phyloP scores from a whole-genome alignment of 1,284 basidiomycete species.

The Ceratobasidium sp. region DNA sequence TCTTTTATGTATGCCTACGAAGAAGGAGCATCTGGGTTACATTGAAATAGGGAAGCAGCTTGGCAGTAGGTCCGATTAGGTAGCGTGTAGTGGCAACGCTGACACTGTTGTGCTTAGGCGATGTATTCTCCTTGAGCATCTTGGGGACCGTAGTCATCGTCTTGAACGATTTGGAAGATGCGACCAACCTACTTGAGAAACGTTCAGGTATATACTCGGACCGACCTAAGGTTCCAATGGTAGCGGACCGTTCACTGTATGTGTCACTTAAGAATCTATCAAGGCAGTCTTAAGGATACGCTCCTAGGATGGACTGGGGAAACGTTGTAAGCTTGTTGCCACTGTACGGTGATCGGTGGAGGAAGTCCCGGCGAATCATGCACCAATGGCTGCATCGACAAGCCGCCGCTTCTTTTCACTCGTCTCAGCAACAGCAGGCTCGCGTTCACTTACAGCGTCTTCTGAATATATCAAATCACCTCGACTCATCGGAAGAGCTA shows the following conservation, averaged over 20 bases:
- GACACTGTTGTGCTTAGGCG: background rate
- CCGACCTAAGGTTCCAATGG: background rate
- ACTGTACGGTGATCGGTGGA: conserved; percentile 13
- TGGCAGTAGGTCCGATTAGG: background rate
- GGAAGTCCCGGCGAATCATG: too few relatives aligned
- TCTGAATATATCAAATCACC: background rate
- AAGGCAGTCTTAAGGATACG: background rate
- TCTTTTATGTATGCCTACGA: background rate
- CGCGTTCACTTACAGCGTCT: conserved; percentile 25
- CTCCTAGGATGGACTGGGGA: conserved; percentile 9
- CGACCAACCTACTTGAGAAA: conserved; percentile 9
- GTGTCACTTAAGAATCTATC: too few relatives aligned
- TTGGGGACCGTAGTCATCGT: background rate
- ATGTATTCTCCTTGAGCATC: background rate
- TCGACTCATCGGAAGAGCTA: conserved; percentile 18
- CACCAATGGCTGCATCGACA: conserved; percentile 10
- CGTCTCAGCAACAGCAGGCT: conserved; percentile 15
- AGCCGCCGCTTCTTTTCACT: background rate
- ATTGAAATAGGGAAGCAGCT: conserved; percentile 4
- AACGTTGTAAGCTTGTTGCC: conserved; percentile 13
- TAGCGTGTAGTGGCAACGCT: too few relatives aligned
- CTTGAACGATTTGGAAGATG: background rate
- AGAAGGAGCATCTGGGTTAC: background rate
- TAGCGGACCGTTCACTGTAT: background rate
- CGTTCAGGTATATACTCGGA: conserved; percentile 20